These are phyloP conservation scores for Stephanocyclus meneghinianus DNA, from an alignment of 352 stramenopile species.

Conservation along the genomic window DNA sequence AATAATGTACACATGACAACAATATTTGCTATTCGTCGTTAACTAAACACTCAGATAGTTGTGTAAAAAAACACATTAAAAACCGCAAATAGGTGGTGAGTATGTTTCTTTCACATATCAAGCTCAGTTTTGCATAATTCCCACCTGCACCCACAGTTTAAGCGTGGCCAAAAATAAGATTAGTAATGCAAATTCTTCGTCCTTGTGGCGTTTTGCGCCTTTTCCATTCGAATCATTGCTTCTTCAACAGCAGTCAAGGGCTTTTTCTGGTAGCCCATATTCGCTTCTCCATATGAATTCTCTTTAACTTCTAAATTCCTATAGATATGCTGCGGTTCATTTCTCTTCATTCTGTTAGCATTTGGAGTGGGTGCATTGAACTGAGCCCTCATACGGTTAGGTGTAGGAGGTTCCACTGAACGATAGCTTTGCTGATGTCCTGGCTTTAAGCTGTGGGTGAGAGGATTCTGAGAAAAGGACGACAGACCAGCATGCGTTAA, in stretches of 20 bases:
- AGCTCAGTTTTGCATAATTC: not conserved
- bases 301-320: conserved; percentile 19
- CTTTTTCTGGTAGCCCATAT: not conserved
- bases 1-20: too few relatives aligned
- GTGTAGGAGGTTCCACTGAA: not conserved
- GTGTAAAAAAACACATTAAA: too few relatives aligned
- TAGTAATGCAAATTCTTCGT: conserved; percentile 15
- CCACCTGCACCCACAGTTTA: not conserved
- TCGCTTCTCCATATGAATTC: conserved; percentile 27
- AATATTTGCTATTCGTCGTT: too few relatives aligned
- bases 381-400: not conserved
- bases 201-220: conserved; percentile 29
- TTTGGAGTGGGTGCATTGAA: conserved; percentile 13
- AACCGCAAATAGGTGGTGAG: too few relatives aligned
- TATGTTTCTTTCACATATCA: too few relatives aligned
- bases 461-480: not conserved
- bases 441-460: not conserved
- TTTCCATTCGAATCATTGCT: conserved; percentile 25
- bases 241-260: conserved; percentile 12
- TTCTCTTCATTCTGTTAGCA: conserved; percentile 4
- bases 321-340: not conserved
- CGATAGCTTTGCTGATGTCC: not conserved
- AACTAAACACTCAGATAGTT: too few relatives aligned
- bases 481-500: not conserved
- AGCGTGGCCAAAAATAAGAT: not conserved